Base-by-base conservation (phyloP, 768 basidiomycete species). In the Termitomyces sp. region DNA sequence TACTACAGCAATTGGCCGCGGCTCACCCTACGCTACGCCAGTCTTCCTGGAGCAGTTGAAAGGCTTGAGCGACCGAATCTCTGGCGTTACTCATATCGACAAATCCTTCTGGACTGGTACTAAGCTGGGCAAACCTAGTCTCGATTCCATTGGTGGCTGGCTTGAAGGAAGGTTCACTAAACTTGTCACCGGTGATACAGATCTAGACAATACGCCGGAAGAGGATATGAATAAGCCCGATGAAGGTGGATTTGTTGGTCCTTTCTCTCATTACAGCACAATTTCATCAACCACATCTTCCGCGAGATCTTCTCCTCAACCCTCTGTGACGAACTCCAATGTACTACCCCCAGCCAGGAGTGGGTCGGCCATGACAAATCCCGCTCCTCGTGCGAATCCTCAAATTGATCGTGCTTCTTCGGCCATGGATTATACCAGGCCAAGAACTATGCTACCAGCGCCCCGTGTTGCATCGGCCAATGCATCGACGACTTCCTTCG, bases 131-230 rank as follows among this genome's bases (percentile, higher is more conserved):
- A 94, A 95, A 65, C 95, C 97, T 2, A 96, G 91, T 59, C 79
- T 98, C 46, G 95, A 98, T 69, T 88, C 87, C 34, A 85, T 98
- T 49, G 91, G 95, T 27, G 88, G 86, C 44, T 98, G 95, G 89
- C 79, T 98, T 26, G 96, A 94, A 72, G 89, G 91, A 13, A 84
- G 90, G 18, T 84, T 99, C 67, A 93, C 93, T 16, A 95, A 95
- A 68, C 87, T 99, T 64, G 94, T 99, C 59, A 92, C 95, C 9
- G 97, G 96, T 2, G 95, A 97, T 52, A 82, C 79, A n/a, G 89
- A 89, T 39, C 69, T 75, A 10, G 74, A 76, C 16, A 71, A 81
- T 12, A 66, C 69, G 6, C 70, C 70, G 13, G 76, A 73, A 37
- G 76, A 77, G 34, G 71, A 77, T 6, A 52, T 64, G 0, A 67